These are phyloP conservation scores for Halophytophthora batemanensis DNA, from an alignment of 352 stramenopile genomes.

Conservation along the genomic window DNA sequence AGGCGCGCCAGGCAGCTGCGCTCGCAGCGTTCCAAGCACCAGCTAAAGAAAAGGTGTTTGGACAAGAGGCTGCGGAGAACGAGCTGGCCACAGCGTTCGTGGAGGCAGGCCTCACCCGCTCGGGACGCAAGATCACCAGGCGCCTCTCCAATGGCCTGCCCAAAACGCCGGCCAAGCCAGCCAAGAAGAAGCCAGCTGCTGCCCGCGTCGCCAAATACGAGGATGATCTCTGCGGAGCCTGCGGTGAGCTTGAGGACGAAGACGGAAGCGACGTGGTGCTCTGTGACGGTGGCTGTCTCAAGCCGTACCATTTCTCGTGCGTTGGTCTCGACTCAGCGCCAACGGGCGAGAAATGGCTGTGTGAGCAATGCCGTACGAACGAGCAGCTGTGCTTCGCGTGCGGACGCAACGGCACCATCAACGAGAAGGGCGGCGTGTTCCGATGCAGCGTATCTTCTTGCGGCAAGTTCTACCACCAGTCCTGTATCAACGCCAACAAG, in stretches of 20 bases:
- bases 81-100: slow-evolving; percentile 47
- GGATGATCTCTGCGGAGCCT: slow-evolving; percentile 74
- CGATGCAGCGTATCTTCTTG: slow-evolving; percentile 59
- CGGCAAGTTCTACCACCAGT: slow-evolving; percentile 86
- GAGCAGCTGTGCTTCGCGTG: slow-evolving; percentile 90
- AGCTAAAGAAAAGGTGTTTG: slow-evolving; percentile 6
- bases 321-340: slow-evolving; percentile 71
- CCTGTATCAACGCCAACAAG: slow-evolving; percentile 62
- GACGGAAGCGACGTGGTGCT: slow-evolving; percentile 83
- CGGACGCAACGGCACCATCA: slow-evolving; percentile 83
- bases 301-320: slow-evolving; percentile 92
- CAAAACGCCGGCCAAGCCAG: slow-evolving; percentile 16
- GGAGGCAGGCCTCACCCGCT: slow-evolving; percentile 57
- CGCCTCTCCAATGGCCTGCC: slow-evolving; percentile 38
- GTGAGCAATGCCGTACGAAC: slow-evolving; percentile 86
- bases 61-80: slow-evolving; percentile 5
- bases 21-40: background rate
- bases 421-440: slow-evolving; percentile 83
- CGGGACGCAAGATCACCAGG: slow-evolving; percentile 64
- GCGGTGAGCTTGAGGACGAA: slow-evolving; percentile 82
- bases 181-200: slow-evolving; percentile 25
- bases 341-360: slow-evolving; percentile 85
- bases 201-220: slow-evolving; percentile 45
- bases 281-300: slow-evolving; percentile 91
- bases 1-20: slow-evolving; percentile 17